Base-by-base conservation (phyloP, 352 stramenopile species). In the Phytopythium boreale region DNA sequence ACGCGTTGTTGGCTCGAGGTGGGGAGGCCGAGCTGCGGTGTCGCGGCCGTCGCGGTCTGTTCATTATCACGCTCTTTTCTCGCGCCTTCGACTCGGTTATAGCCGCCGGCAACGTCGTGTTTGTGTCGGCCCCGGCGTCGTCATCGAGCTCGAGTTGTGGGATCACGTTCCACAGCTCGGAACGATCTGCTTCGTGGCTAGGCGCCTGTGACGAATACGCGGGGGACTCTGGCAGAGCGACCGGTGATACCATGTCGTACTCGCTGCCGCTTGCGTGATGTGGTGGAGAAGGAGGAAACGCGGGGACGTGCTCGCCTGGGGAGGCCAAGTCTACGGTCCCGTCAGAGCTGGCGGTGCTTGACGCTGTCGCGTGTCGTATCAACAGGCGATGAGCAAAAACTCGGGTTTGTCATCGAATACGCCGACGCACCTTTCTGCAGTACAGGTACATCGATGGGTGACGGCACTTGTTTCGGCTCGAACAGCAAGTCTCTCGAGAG, bases 181-280 rank as follows among this genome's bases (percentile, higher is more conserved):
- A 24, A 20, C 37, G 47, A 34, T 17, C 22, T n/a, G 37, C 63
- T 36, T 24, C 50, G 63, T 36, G 53, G n/a, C 22, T 75, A 36
- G 12, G 9, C 47, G 2, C 19, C 24, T 36, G 22, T 20, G 47
- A 7, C 14, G 24, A 10, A 19, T 55, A 55, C 14, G 47, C 65
- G 1, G 53, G 68, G 39, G 76, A 80, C 4, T 83, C 76, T 11
- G 82, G 82, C 3, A 92, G 64, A 20, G 74, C 71, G 29, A 90
- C 69, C 3, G 84, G 84, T 0, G 84, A 93, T n/a, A 77, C 76
- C 31, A 92, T 69, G 53, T 86, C 84, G 59, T 83, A 83, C 57
- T 92, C 81, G 24, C 79, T 72, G 0, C 78, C 78, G 53, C 69
- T 59, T 24, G 64, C 64, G 1, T 73, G 67, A n/a, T 78, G 60